phyloP scores from a whole-genome alignment of 352 stramenopile genomes.

The Phytophthora sp. region DNA sequence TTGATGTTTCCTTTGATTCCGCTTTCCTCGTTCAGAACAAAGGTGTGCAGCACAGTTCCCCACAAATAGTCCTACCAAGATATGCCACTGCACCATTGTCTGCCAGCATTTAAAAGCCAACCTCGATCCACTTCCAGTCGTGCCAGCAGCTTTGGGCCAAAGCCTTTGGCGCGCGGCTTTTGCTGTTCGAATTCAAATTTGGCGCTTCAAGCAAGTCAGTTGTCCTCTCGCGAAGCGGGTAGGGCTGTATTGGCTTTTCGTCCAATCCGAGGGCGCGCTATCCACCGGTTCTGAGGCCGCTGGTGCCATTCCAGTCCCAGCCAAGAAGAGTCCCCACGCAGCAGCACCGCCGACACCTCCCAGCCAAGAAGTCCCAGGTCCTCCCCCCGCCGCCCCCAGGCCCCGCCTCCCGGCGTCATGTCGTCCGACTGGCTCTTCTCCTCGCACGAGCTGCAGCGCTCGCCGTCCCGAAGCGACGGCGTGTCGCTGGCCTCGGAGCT shows the following conservation, averaged over 20 bases:
- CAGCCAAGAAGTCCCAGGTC: neutral
- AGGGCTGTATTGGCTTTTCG: too few relatives aligned
- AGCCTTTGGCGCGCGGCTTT: neutral
- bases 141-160: neutral
- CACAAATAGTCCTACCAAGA: too few relatives aligned
- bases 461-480: conserved; percentile 41
- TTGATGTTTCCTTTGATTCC: too few relatives aligned
- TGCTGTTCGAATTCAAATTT: neutral
- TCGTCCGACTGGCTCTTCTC: conserved; percentile 48
- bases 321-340: conserved; percentile 2
- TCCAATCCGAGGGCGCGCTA: too few relatives aligned
- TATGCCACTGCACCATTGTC: too few relatives aligned
- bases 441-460: conserved; percentile 29
- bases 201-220: neutral
- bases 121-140: too few relatives aligned
- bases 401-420: conserved; percentile 15
- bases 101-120: too few relatives aligned
- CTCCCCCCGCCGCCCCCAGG: neutral
- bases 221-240: too few relatives aligned
- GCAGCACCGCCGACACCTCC: neutral
- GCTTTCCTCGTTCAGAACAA: too few relatives aligned
- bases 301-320: conserved; percentile 11
- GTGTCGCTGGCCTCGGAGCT: conserved; percentile 35
- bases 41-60: too few relatives aligned
- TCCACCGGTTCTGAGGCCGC: conserved; percentile 10